Evolutionary conservation across 352 stramenopile genomes (phyloP), one percentile per base, ranked within the genome.

Genomic region (Globisporangium lucens): DNA sequence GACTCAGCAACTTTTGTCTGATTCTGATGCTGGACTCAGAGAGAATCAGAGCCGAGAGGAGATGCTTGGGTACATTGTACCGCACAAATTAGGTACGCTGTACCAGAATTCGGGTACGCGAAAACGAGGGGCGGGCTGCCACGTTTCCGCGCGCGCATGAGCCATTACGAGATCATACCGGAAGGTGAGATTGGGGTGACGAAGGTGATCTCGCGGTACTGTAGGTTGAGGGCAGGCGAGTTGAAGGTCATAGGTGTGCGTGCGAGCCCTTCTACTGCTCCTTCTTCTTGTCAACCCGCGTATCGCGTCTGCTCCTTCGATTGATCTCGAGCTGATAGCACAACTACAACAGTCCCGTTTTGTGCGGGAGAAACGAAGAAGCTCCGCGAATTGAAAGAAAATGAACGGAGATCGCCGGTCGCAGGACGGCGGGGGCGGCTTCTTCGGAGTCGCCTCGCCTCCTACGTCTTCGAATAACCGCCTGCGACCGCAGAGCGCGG

Each of bases 401-500:
- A 65, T 71, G 61, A 63, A 61, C 55, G 64, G 55, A 55, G 66
- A 66, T 41, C 66, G 61, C 12, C 65, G 57, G 20, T 70, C 65
- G 30, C 63, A 69, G 33, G 63, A 69, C 43, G 38, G 20, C 10
- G 33, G 9, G 17, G 27, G 49, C 47, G 64, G 66, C 2, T 63
- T 67, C 59, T 71, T 71, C 7, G 52, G 66, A 33, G 60, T 71
- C 51, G 38, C 56, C 17, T 65, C 56, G 22, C 59, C 55, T 8
- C 53, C 57, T 27, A 60, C 29, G 35, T 64, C 55, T 8, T 5
- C 38, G 20, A 66, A 47, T 24, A 53, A 60, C 41, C 56, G 69
- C 46, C 51, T 69, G 51, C 77, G 82, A 15, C 79, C 82, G 22
- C 76, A 80, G 22, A 89, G 82, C 55, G 84, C 81, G n/a, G 75